Base-by-base conservation (phyloP, 2,329 filamentous ascomycete species). In the Cercospora brassicicola region DNA sequence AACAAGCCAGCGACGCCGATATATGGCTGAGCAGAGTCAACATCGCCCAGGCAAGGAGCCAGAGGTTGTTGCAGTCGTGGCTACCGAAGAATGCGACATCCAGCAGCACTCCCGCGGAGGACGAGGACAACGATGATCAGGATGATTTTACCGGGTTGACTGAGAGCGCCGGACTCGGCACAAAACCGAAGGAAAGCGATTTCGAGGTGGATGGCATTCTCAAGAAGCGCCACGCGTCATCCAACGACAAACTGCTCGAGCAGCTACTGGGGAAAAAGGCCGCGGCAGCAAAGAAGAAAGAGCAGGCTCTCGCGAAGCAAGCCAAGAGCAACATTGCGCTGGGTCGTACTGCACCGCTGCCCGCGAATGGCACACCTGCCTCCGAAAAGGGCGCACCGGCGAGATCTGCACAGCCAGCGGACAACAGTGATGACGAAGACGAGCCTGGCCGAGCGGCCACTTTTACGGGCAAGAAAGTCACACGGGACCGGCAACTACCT, bases 1-100 rank as follows among this genome's bases (percentile, higher is more conserved):
- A 42, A 18, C 51, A 68, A 13, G 36, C 62, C 33, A 57, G 31
- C 63, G 70, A 69, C 20, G 61, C 82, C 56, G 86, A 88, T 69
- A 78, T 88, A 31, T 82, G 88, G 60, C 81, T 84, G 62, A 87
- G 86, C 72, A 80, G 81, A 62, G 79, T 84, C 36, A 86, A 83
- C 69, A 80, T 88, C 59, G 81, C 81, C 4, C 77, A 86, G 5
- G 84, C 86, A 8, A 82, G 84, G 56, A 84, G 82, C 62, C 84
- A 86, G 69, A 81, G 81, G 42, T 77, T 87, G n/a, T 78, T 88
- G 66, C 81, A 84, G 61, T 87, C 86, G 71, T 85, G 85, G 84
- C 82, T 88, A 9, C 76, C 83, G 78, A 76, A 80, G 13, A 66
- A 20, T 11, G 33, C 36, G 8, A 5, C 51, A 26, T 42, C 51